Conservation (phyloP, 257 asterid species). For the Vinca minor region DNA sequence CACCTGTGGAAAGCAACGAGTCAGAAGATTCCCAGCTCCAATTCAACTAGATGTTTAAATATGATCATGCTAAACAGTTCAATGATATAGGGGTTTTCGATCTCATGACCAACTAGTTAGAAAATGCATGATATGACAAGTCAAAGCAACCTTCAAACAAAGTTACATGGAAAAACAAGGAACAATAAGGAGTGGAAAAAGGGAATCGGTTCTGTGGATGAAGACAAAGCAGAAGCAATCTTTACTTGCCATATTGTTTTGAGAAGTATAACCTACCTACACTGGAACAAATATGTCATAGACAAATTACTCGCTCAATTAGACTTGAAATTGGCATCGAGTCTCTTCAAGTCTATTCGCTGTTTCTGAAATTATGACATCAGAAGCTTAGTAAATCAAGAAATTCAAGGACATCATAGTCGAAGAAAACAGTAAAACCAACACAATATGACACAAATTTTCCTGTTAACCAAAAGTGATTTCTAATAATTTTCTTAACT, state of each 20-base stretch:
- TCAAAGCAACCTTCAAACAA: not conserved
- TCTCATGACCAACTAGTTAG: not conserved
- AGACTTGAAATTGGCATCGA: not conserved
- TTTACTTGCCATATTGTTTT: not conserved
- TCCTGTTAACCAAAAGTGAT: not conserved
- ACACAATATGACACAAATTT: not conserved
- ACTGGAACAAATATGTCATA: not conserved
- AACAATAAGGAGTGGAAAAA: not conserved
- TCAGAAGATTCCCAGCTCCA: not conserved
- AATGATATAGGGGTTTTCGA: not conserved
- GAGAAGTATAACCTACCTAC: not conserved
- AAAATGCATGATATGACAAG: not conserved
- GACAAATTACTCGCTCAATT: not conserved
- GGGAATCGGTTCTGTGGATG: not conserved
- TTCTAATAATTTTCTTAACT: not conserved
- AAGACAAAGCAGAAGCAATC: not conserved
- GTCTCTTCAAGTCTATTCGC: not conserved
- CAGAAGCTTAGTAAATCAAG: not conserved
- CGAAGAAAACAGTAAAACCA: not conserved
- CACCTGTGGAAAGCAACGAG: not conserved
- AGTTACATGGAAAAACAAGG: not conserved
- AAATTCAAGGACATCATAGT: not conserved
- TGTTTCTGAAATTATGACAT: slow-evolving; percentile 2
- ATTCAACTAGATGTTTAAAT: not conserved
- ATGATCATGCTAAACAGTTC: not conserved